These are phyloP conservation scores for Solanum hybrid DNA, from an alignment of 305 asterid genomes.

Conservation along the genomic window DNA sequence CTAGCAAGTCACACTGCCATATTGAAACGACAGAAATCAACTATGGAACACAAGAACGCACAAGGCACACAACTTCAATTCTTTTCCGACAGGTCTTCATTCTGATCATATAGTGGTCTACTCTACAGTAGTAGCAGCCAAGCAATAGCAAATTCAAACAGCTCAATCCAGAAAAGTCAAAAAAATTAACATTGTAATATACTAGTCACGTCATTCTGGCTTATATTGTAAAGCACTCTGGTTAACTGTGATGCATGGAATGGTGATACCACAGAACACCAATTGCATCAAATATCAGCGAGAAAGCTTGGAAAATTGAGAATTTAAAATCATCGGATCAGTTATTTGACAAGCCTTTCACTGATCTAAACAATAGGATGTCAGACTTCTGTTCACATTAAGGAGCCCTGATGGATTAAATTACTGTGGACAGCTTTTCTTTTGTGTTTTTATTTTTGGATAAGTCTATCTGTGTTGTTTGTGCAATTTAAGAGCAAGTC, in stretches of 20 bases:
- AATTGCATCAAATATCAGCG: not conserved
- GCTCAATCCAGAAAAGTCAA: not conserved
- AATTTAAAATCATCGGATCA: not conserved
- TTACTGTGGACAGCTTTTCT: not conserved
- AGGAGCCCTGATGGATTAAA: not conserved
- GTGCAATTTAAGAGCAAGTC: not conserved
- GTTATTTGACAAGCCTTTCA: not conserved
- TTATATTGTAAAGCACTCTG: not conserved
- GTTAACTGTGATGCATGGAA: not conserved
- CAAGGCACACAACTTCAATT: not conserved
- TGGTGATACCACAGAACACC: not conserved
- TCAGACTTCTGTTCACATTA: not conserved
- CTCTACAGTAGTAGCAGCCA: not conserved
- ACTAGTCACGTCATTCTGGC: not conserved
- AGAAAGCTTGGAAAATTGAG: not conserved
- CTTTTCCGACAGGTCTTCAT: not conserved
- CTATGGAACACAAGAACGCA: not conserved
- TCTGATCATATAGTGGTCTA: not conserved
- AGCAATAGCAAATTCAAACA: not conserved
- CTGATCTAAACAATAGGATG: not conserved
- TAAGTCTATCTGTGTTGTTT: not conserved
- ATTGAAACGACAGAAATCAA: slow-evolving; percentile 1
- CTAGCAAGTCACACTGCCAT: slow-evolving; percentile 69
- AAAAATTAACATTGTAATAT: not conserved
- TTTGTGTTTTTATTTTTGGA: not conserved